Base-by-base conservation (phyloP, 1,284 basidiomycete species). In the Ganoderma sp. region DNA sequence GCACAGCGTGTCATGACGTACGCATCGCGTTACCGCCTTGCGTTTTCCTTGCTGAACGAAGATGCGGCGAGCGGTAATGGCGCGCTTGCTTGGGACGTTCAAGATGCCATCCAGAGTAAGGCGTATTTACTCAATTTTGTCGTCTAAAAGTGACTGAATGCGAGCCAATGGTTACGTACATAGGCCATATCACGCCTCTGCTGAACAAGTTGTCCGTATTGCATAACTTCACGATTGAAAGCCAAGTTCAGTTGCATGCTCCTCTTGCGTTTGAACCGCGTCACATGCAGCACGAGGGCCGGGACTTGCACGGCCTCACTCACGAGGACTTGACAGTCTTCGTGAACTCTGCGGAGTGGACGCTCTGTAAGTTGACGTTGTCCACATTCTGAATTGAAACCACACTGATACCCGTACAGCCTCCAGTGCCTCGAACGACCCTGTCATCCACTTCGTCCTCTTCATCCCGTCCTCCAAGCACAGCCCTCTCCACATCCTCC, bases 311-410 rank as follows among this genome's bases (percentile, higher is more conserved):
- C 78, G 86, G 88, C 0, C 80, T 98, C 50, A 88, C 88, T 15
- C 87, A 89, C 66, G 94, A 96, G 73, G 89, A 96, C 73, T 84
- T 97, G 67, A 95, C 92, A 28, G 88, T 96, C 0, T 99, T 99
- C 75, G 86, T 99, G 65, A 99, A 99, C 76, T 95, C 95, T 3
- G 97, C 96, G 17, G 93, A 96, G 77, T 99, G 97, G 97, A 93
- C 90, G 17, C 79, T 99, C 56, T 94, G 95, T 96, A 75, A 79
- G 85, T 78, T 14, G 34, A 14, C 9, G 8, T 37, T 17, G n/a
- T 19, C 19, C 56, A 39, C 17, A 34, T 17, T 56, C 28, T 15
- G 15, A 19, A 34, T 6, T 52, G 14, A 39, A 22, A 2, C 3
- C 54, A 25, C 4, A 67, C 64, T 73, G 3, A 69, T 65, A 45